phyloP scores from a whole-genome alignment of 768 basidiomycete species.

The Termitomyces sp. region DNA sequence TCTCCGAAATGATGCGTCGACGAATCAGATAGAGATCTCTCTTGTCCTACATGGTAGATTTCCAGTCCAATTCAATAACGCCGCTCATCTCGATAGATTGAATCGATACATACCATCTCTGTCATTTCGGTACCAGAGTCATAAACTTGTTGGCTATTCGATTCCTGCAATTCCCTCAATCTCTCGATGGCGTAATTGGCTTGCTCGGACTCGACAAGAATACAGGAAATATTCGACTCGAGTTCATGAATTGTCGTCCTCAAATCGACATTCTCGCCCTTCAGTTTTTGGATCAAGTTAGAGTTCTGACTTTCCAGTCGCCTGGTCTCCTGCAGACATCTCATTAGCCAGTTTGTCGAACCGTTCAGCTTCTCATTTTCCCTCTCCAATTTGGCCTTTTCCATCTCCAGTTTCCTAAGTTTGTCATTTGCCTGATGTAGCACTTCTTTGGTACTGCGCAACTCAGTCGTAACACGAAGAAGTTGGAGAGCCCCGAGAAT shows the following conservation, averaged over 20 bases:
- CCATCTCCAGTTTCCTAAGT: too few relatives aligned
- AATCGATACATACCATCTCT: not conserved
- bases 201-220: not conserved
- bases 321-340: not conserved
- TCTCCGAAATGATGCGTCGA: not conserved
- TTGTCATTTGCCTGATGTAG: too few relatives aligned
- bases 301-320: not conserved
- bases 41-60: not conserved
- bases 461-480: too few relatives aligned
- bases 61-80: not conserved
- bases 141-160: too few relatives aligned
- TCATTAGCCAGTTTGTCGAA: not conserved
- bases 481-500: too few relatives aligned
- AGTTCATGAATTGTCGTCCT: not conserved
- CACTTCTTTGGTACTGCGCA: too few relatives aligned
- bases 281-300: not conserved
- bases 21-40: not conserved
- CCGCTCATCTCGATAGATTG: not conserved
- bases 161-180: not conserved
- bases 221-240: not conserved
- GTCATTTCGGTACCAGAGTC: not conserved
- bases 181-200: not conserved
- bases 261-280: not conserved
- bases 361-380: not conserved
- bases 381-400: too few relatives aligned